Conservation (phyloP, 2,329 filamentous ascomycete genomes). For the Plenodomus tracheiphilus region DNA sequence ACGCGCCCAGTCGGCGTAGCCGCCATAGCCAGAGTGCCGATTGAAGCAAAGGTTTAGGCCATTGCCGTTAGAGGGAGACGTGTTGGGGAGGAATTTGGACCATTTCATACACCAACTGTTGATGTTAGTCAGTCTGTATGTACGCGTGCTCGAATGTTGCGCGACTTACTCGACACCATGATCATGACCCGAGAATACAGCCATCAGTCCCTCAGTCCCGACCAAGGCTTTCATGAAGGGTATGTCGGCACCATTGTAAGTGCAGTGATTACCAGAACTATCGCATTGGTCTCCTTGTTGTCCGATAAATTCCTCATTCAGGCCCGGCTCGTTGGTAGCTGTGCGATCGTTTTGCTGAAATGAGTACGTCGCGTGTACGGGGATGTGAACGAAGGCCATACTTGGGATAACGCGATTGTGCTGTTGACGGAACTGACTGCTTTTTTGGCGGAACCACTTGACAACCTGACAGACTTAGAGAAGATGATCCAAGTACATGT, state of each 20-base stretch:
- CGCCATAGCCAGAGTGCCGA: conserved; percentile 70
- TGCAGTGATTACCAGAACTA: conserved; percentile 18
- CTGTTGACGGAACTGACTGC: conserved; percentile 16
- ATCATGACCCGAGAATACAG: conserved; percentile 66
- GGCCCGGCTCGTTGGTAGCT: conserved; percentile 46
- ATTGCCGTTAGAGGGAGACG: conserved; percentile 46
- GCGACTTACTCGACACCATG: conserved; percentile 49
- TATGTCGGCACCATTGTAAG: conserved; percentile 55
- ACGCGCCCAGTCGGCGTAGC: conserved; percentile 66
- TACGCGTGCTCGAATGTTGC: too few species aligned
- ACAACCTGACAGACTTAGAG: conserved; percentile 25
- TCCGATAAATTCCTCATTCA: conserved; percentile 34
- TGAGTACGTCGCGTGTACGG: conserved; percentile 26
- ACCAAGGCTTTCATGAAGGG: conserved; percentile 66
- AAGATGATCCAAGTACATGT: background rate
- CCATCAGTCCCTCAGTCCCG: conserved; percentile 52
- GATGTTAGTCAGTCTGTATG: background rate
- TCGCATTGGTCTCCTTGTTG: conserved; percentile 26
- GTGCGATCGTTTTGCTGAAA: conserved; percentile 54
- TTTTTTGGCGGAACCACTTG: conserved; percentile 28
- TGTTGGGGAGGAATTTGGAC: conserved; percentile 31
- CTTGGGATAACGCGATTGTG: conserved; percentile 50
- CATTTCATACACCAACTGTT: conserved; percentile 47
- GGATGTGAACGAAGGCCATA: conserved; percentile 61
- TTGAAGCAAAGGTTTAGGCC: conserved; percentile 60